Evolutionary conservation across 225 moss, liverwort and hornwort genomes (phyloP).

Genomic region (Polytrichum commune): DNA sequence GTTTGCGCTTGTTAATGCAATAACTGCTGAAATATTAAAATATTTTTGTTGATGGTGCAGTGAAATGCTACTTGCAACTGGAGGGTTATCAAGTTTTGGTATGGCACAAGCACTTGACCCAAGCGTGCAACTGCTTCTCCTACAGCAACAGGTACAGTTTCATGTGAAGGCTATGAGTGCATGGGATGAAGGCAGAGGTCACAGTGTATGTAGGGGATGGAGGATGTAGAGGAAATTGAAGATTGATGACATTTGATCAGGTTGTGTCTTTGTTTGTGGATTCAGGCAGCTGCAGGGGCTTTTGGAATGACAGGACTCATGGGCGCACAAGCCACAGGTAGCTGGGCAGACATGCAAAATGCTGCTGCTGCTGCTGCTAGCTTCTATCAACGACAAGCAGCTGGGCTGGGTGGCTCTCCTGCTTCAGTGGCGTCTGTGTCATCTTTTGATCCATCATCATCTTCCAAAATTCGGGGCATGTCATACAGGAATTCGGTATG

Average conservation of each 20-base stretch:
- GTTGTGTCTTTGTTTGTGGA: not conserved
- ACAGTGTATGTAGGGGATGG: too few relatives aligned
- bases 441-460: conserved; percentile 78
- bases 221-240: too few relatives aligned
- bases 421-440: conserved; percentile 53
- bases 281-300: conserved; percentile 91
- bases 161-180: too few relatives aligned
- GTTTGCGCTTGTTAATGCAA: too few relatives aligned
- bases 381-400: conserved; percentile 97
- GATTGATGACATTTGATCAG: too few relatives aligned
- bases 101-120: conserved; percentile 97
- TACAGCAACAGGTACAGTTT: conserved; percentile 85
- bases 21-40: not conserved
- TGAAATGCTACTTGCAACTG: conserved; percentile 96
- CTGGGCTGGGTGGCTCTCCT: conserved; percentile 67
- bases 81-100: conserved; percentile 91
- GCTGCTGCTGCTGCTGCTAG: conserved; percentile 96
- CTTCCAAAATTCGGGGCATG: conserved; percentile 89
- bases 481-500: conserved; percentile 97
- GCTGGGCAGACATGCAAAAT: conserved; percentile 99
- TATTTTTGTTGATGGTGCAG: conserved; percentile 27
- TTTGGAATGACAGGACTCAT: conserved; percentile 94
- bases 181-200: too few relatives aligned
- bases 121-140: conserved; percentile 81
- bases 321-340: conserved; percentile 90